Base-by-base conservation (phyloP, 148 eudicot genomes). In the Rhododendron kiyosumense region DNA sequence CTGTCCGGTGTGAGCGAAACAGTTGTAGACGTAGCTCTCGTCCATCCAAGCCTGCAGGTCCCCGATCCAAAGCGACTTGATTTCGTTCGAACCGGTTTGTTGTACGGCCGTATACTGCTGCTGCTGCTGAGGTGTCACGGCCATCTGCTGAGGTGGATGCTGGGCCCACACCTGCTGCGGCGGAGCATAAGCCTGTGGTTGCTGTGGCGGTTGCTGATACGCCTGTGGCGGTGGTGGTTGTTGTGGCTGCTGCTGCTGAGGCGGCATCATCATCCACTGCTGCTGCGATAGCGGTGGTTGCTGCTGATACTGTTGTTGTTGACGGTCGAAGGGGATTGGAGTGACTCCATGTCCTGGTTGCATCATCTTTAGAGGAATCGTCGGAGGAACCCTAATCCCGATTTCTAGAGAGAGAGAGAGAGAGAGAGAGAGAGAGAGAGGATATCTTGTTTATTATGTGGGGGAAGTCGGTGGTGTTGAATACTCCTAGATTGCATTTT, bases 41-140 rank as follows among this genome's bases (percentile, higher is more conserved):
- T 95, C 98, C 98, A 97, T 95, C 98, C 98, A 95, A 45, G 89
- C 92, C 95, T 94, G 98, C 92, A 97, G 89, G 86, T 94, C 99
- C 48, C 99, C 99, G 85, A 97, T 94, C 99, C 99, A 97, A 30
- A 97, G 92, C 54, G 98, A 92, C 41, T 94, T 88, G 78, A 97
- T 85, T 94, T 97, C 99, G 34, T 93, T 92, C 1, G 93, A 57
- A 18, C 81, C 87, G 0, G 86, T 54, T 8, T 83, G 71, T 36
- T 51, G 87, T 20, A 54, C 61, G 4, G 89, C 89, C 7, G 83
- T 43, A 45, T 88, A 91, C 85, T 88, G 92, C 52, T 88, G 87
- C 78, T 89, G 88, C 78, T 89, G 88, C 48, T 81, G 88, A 82
- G 86, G 86, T 61, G 84, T 84, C 30, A 51, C 65, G 43, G 22